Conservation (phyloP, 1,284 basidiomycete genomes). For the Pholiota adiposa region DNA sequence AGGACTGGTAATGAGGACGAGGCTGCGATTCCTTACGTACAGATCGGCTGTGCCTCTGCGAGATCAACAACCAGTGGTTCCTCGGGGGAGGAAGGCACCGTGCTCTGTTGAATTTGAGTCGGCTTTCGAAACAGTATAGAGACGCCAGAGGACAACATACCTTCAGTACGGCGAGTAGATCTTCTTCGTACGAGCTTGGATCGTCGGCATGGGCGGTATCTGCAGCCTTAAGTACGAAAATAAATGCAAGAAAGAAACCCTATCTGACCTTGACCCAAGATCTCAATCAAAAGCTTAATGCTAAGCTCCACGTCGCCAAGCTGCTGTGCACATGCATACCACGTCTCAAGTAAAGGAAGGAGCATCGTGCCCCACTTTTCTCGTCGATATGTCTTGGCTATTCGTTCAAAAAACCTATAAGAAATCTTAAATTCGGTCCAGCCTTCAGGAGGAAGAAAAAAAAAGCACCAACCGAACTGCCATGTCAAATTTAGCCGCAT, state of each 20-base stretch:
- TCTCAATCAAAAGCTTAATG: conserved; percentile 76
- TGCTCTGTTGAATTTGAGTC: conserved; percentile 50
- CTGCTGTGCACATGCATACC: conserved; percentile 80
- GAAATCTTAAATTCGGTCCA: conserved; percentile 8
- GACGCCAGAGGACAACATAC: conserved; percentile 38
- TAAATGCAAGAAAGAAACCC: neutral
- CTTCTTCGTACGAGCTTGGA: conserved; percentile 57
- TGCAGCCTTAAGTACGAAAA: conserved; percentile 17
- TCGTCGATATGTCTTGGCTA: conserved; percentile 81
- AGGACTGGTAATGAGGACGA: conserved; percentile 6
- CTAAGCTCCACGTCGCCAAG: conserved; percentile 78
- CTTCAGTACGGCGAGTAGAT: conserved; percentile 71
- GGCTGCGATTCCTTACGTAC: conserved; percentile 56
- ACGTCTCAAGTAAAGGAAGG: conserved; percentile 70
- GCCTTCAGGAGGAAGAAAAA: neutral
- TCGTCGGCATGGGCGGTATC: conserved; percentile 47
- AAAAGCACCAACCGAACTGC: conserved; percentile 65
- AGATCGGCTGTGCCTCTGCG: conserved; percentile 61
- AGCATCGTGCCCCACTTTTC: conserved; percentile 81
- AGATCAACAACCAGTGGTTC: conserved; percentile 64
- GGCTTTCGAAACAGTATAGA: too few relatives aligned
- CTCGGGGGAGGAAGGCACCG: conserved; percentile 61
- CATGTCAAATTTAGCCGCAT: conserved; percentile 79
- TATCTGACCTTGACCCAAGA: conserved; percentile 71
- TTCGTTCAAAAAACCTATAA: conserved; percentile 85